Evolutionary conservation across 331 rosid species (phyloP).

Genomic region (Malus hybrid): DNA sequence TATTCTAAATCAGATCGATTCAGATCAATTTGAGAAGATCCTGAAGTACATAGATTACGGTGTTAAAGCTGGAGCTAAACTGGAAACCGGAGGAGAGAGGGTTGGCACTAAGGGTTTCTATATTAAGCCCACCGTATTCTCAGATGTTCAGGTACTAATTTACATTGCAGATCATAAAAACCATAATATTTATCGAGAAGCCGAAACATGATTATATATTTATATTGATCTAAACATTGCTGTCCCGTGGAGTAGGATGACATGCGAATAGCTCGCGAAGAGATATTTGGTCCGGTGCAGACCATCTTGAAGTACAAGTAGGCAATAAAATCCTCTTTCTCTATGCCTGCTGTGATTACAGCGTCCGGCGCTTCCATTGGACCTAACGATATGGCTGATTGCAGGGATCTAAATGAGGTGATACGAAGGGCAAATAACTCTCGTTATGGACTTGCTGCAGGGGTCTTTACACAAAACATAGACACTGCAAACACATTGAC

Average conservation of each 20-base stretch:
- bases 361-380: not conserved
- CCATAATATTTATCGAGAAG: not conserved
- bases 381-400: slow-evolving; percentile 12
- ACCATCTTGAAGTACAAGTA: slow-evolving; percentile 75
- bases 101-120: slow-evolving; percentile 64
- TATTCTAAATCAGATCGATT: slow-evolving; percentile 48
- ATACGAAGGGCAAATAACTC: slow-evolving; percentile 49
- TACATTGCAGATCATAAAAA: not conserved
- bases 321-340: slow-evolving; percentile 2
- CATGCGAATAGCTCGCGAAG: slow-evolving; percentile 76
- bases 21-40: slow-evolving; percentile 71
- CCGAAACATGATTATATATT: not conserved
- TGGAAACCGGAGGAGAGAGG: slow-evolving; percentile 78
- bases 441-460: slow-evolving; percentile 83
- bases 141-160: slow-evolving; percentile 54
- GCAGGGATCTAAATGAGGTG: slow-evolving; percentile 68
- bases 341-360: not conserved
- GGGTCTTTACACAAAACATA: slow-evolving; percentile 60
- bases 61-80: slow-evolving; percentile 64
- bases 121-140: slow-evolving; percentile 82
- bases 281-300: slow-evolving; percentile 94
- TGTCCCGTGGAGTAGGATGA: slow-evolving; percentile 36
- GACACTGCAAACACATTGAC: slow-evolving; percentile 63
- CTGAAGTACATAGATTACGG: slow-evolving; percentile 58
- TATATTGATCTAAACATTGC: not conserved